Percentiles rank a stretch among this genome's conserved stretches.
These are phyloP conservation scores for Alternaria alternata DNA, from an alignment of 2,329 filamentous ascomycete genomes.

Conservation along the genomic window DNA sequence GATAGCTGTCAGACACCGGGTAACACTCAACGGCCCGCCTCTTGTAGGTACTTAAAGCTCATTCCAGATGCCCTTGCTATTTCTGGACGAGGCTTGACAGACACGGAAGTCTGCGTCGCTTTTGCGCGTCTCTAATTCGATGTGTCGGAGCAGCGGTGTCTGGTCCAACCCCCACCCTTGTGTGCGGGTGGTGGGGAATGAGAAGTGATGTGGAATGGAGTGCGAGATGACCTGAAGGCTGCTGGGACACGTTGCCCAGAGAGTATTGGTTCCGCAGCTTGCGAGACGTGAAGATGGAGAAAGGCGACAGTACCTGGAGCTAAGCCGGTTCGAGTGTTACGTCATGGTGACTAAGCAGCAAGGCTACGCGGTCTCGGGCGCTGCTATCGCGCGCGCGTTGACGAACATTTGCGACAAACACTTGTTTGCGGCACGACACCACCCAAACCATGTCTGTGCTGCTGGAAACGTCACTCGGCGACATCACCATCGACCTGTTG, in stretches of 20 bases:
- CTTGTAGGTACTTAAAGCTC: slow-evolving; percentile 14
- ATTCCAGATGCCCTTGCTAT: slow-evolving; percentile 5
- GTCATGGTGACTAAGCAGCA: slow-evolving; percentile 32
- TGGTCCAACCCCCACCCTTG: not conserved
- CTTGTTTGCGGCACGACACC: slow-evolving; percentile 20
- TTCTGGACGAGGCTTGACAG: slow-evolving; percentile 5
- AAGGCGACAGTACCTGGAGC: slow-evolving; percentile 14
- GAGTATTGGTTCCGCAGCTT: slow-evolving; percentile 14
- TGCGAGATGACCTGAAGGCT: slow-evolving; percentile 4
- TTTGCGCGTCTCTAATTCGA: not conserved
- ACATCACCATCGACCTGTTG: slow-evolving; percentile 93
- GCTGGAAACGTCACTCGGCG: slow-evolving; percentile 89
- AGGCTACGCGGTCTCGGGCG: slow-evolving; percentile 6
- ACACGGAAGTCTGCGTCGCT: not conserved
- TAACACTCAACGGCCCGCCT: slow-evolving; percentile 21
- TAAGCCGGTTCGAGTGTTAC: slow-evolving; percentile 12
- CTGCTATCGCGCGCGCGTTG: slow-evolving; percentile 14
- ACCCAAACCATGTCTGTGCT: slow-evolving; percentile 79
- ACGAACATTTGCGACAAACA: slow-evolving; percentile 34
- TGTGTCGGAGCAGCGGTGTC: slow-evolving; percentile 4
- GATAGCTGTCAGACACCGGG: slow-evolving; percentile 17
- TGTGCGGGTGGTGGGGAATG: not conserved
- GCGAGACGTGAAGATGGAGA: slow-evolving; percentile 15
- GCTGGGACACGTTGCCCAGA: slow-evolving; percentile 16
- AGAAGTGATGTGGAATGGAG: not conserved